These are phyloP conservation scores for Pelargonium australe DNA, from an alignment of 441 rosid species.

Conservation along the genomic window DNA sequence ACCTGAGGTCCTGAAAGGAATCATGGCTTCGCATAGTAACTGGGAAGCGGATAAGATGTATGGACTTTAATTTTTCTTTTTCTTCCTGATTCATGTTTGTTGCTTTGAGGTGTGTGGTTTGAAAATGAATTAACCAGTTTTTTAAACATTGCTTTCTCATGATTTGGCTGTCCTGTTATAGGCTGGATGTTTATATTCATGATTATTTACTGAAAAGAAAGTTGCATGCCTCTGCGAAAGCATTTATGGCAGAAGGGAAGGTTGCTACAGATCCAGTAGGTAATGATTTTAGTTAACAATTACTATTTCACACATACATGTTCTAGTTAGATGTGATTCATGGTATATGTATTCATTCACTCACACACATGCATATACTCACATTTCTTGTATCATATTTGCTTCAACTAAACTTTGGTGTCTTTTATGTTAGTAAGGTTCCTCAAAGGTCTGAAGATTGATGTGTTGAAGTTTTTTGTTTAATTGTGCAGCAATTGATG, in stretches of 20 bases:
- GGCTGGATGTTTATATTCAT: slow-evolving; percentile 74
- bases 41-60: slow-evolving; percentile 78
- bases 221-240: slow-evolving; percentile 57
- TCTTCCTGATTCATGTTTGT: neutral
- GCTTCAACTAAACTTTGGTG: neutral
- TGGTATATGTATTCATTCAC: neutral
- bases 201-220: slow-evolving; percentile 69
- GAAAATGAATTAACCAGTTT: neutral
- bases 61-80: slow-evolving; percentile 4
- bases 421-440: slow-evolving; percentile 4
- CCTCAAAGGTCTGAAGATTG: neutral
- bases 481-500: slow-evolving; percentile 57
- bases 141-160: neutral
- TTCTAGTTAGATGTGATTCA: neutral
- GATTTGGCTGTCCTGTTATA: slow-evolving; percentile 18
- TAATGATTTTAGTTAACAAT: slow-evolving; percentile 25
- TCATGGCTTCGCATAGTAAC: slow-evolving; percentile 51
- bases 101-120: neutral
- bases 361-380: neutral
- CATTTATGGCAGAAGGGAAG: slow-evolving; percentile 69
- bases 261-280: slow-evolving; percentile 76
- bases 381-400: neutral
- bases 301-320: neutral
- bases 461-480: slow-evolving; percentile 9
- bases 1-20: neutral